Evolutionary conservation across 78 protist species (phyloP), one percentile per base, ranked within the genome.

Genomic region (Parvularia atlantis): DNA sequence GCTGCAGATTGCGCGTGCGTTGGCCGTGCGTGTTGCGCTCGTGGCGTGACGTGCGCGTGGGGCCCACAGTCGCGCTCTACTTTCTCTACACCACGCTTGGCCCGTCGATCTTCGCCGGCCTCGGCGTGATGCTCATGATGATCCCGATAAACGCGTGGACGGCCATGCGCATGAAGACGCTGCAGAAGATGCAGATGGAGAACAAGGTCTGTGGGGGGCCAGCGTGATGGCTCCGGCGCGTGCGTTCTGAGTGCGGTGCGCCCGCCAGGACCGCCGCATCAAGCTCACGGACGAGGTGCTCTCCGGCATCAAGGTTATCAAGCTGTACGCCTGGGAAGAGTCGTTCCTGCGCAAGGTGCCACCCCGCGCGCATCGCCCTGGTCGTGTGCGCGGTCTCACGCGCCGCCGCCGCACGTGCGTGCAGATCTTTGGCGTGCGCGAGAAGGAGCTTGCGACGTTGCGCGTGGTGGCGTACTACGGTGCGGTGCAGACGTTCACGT

Each of bases 321-420:
- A 87, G 73, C 65, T 82, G 16, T 83, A 74, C 46, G 74, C 87
- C 16, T 87, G 92, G 92, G 92, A 87, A 58, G 65, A 71, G 41
- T 53, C 75, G 5, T 87, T 82, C 33, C 46, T 67, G 66, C 40
- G 48, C 30, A 70, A 54, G 22, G 71, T 87, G n/a, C n/a, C n/a
- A n/a, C n/a, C n/a, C n/a, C n/a, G n/a, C n/a, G n/a, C n/a, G 10
- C 48, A 10, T 43, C 10, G 22, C 48, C 48, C 48, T 65, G 37
- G 5, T 28, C 35, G 10, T 43, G n/a, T n/a, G n/a, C n/a, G n/a
- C n/a, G n/a, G n/a, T n/a, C n/a, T n/a, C 65, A 60, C 20, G 31
- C 20, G 22, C 20, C 57, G 22, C 57, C 20, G 31, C 20, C 20
- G 31, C 28, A 59, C 22, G 57, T n/a, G 26, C 0, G 35, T 28